A percentile compares a stretch with the other conserved stretches of the same genome.
Evolutionary conservation across 495 filamentous ascomycete genomes (phyloP).

Genomic region (Talaromyces wortmannii): DNA sequence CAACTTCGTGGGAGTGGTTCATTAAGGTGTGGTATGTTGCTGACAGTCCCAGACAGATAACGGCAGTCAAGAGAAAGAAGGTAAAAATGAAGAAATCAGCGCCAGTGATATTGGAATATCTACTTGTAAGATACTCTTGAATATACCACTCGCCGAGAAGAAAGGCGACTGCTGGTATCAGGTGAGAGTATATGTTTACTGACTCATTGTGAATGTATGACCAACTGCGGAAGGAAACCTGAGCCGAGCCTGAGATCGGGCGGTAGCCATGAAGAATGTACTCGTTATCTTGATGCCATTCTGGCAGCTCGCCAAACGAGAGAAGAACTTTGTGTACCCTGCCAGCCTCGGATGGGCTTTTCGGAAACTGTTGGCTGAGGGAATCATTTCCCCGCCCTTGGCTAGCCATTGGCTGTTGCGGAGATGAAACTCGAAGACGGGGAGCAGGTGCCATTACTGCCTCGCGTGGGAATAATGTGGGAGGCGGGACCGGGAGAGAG

Average conservation of each 20-base stretch:
- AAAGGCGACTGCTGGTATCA: constrained; percentile 15
- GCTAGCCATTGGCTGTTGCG: constrained; percentile 3
- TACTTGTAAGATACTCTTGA: constrained; percentile 12
- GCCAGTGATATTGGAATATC: constrained; percentile 11
- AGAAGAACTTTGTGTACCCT: constrained; percentile 13
- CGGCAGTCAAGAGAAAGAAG: constrained; percentile 18
- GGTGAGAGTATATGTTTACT: constrained; percentile 28
- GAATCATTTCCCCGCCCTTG: constrained; percentile 6
- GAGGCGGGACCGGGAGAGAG: neutral
- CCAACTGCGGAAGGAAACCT: constrained; percentile 17
- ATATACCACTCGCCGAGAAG: constrained; percentile 12
- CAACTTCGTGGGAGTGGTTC: constrained; percentile 7
- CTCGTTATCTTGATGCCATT: constrained; percentile 20
- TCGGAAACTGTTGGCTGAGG: neutral
- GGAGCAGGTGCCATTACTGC: constrained; percentile 8
- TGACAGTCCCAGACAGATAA: constrained; percentile 14
- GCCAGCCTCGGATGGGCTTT: constrained; percentile 1
- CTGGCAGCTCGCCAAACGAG: constrained; percentile 20
- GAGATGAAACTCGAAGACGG: constrained; percentile 16
- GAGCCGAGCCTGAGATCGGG: constrained; percentile 20
- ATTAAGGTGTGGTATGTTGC: constrained; percentile 20
- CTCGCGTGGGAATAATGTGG: neutral
- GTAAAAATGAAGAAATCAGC: constrained; percentile 16
- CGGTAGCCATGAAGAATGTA: constrained; percentile 22
- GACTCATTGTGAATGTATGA: constrained; percentile 26